Conservation (phyloP, 2,329 filamentous ascomycete genomes). For the Alternaria brassicicola region DNA sequence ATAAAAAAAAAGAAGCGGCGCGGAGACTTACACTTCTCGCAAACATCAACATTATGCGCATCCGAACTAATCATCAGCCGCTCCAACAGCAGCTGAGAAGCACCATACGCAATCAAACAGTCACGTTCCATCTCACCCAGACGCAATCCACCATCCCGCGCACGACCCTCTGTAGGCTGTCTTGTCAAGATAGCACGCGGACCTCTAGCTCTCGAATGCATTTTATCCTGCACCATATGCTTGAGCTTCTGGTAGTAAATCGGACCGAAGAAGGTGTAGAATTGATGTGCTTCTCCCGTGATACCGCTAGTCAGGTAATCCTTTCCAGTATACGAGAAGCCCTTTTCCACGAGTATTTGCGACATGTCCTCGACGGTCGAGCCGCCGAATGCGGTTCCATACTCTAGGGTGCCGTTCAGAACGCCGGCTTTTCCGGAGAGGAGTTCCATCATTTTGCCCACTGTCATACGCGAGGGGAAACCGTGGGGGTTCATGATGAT, state of each 20-base stretch:
- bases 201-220: constrained; percentile 92
- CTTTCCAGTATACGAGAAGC: constrained; percentile 96
- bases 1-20: background rate
- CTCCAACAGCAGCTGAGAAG: constrained; percentile 88
- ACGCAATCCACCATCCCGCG: constrained; percentile 86
- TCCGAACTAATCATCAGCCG: constrained; percentile 94
- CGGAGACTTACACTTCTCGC: constrained; percentile 71
- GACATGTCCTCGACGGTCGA: constrained; percentile 90
- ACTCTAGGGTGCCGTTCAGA: constrained; percentile 81
- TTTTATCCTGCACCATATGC: constrained; percentile 99
- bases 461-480: constrained; percentile 99
- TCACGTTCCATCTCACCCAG: constrained; percentile 99
- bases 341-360: constrained; percentile 79
- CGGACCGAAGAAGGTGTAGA: constrained; percentile 97
- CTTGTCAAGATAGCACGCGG: constrained; percentile 90
- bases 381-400: constrained; percentile 85
- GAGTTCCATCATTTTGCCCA: constrained; percentile 95
- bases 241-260: constrained; percentile 99
- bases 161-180: constrained; percentile 95
- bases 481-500: constrained; percentile 99
- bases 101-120: constrained; percentile 96
- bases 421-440: constrained; percentile 93
- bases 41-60: constrained; percentile 89
- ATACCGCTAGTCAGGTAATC: constrained; percentile 95
- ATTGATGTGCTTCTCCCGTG: constrained; percentile 90